Percentiles rank a stretch among this genome's conserved stretches.
Conservation (phyloP, 192 early-diverging fungal species). For the Backusella parvicylindrica region DNA sequence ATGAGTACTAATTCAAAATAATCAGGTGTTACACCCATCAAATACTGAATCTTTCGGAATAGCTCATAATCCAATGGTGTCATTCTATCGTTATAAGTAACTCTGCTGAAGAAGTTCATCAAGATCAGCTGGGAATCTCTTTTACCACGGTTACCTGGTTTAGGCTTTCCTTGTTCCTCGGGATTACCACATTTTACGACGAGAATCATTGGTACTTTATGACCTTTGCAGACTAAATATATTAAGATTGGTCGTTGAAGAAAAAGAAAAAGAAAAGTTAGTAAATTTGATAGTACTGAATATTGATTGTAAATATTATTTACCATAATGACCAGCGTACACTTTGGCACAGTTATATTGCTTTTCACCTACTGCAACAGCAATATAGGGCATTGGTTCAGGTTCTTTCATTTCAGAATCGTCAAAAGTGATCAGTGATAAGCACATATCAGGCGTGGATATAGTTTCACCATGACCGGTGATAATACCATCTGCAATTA, state of each 20-base stretch:
- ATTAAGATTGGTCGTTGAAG: background rate
- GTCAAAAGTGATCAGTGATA: constrained; percentile 70
- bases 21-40: constrained; percentile 89
- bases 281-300: background rate
- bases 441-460: constrained; percentile 77
- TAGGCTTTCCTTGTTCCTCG: constrained; percentile 64
- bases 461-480: constrained; percentile 77
- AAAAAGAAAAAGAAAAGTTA: background rate
- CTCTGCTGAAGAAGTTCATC: constrained; percentile 93
- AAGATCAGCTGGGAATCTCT: constrained; percentile 94
- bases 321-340: constrained; percentile 75
- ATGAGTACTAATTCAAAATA: constrained; percentile 74
- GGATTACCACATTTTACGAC: constrained; percentile 73
- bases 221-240: constrained; percentile 44
- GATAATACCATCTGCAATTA: constrained; percentile 92
- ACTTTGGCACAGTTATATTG: constrained; percentile 77
- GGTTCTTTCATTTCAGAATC: constrained; percentile 47
- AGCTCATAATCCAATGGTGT: constrained; percentile 88
- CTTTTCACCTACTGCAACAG: constrained; percentile 74
- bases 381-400: constrained; percentile 72
- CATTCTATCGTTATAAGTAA: constrained; percentile 88
- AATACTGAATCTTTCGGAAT: constrained; percentile 76
- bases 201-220: constrained; percentile 62
- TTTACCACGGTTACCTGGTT: constrained; percentile 92
- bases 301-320: background rate